Base-by-base conservation (phyloP, 495 filamentous ascomycete species). In the Annulohypoxylon moriforme region DNA sequence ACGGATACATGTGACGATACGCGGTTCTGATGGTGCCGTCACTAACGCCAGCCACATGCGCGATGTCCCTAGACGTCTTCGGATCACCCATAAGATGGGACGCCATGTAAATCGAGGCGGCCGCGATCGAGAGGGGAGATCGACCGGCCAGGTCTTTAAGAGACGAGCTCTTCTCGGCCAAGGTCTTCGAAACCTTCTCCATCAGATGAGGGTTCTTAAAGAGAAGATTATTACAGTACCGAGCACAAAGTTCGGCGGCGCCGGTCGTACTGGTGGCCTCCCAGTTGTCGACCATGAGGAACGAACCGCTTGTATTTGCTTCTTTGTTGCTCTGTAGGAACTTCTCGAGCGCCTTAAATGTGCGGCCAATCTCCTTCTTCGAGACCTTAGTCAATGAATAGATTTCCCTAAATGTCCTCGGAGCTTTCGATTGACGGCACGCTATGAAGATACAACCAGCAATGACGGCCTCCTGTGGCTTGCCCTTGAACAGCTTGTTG, bases 371-470 rank as follows among this genome's bases (percentile, higher is more conserved):
- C 77, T 98, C 96, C 82, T 97, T 97, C 82, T 97, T 96, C 25
- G 91, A 89, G 11, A 98, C 95, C 74, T 95, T 96, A 44, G 96
- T 98, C 79, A 98, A 82, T 46, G 91, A 88, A 78, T 91, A 95
- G 72, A 99, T 93, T 79, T 98, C 96, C 24, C 90, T 90, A 83
- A 98, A 99, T 1, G 93, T 97, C 57, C 96, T 90, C 1, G 92
- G 91, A 18, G 94, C 91, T 69, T 89, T 88, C 75, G 90, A 91
- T 80, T 97, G 93, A 34, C 96, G 94, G 77, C 94, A 98, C 24
- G 96, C 94, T 75, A 98, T 94, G 83, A 98, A 97, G 80, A 99
- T 95, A 79, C 94, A 97, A 1, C 94, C 93, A 8, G 96, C 96
- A 58, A 97, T 94, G 64, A 98, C 90, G 50, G 93, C 93, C 72